phyloP scores from a whole-genome alignment of 2,329 filamentous ascomycete genomes.

The Colletotrichum gigasporum region DNA sequence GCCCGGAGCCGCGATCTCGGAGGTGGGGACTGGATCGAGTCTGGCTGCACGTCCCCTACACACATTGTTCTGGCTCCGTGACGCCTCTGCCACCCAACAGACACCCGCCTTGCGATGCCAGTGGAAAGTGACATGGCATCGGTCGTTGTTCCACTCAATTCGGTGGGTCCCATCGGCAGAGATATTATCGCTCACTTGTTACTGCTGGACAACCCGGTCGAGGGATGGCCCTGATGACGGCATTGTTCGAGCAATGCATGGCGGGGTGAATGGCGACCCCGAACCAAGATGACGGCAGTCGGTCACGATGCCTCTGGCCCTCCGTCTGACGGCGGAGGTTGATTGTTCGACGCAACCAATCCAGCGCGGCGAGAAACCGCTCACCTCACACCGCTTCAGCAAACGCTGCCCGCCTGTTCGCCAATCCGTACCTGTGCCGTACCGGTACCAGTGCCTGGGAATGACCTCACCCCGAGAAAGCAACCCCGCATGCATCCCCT shows the following conservation, averaged over 20 bases:
- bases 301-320: not conserved
- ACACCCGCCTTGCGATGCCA: conserved; percentile 9
- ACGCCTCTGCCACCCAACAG: not conserved
- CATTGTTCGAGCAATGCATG: conserved; percentile 14
- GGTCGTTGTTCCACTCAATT: conserved; percentile 10
- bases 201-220: not conserved
- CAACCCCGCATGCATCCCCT: conserved; percentile 10
- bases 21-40: conserved; percentile 30
- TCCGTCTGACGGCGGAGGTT: not conserved
- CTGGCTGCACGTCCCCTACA: conserved; percentile 13
- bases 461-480: conserved; percentile 15
- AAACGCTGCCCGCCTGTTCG: too few species aligned
- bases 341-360: conserved; percentile 1
- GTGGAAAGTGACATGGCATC: conserved; percentile 12
- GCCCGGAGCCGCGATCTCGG: conserved; percentile 28
- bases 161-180: conserved; percentile 15
- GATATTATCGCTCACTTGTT: conserved; percentile 11
- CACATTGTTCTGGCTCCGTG: not conserved
- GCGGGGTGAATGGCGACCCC: conserved; percentile 18
- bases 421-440: not conserved
- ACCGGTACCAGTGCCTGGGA: not conserved
- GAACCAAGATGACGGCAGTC: conserved; percentile 8
- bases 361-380: conserved; percentile 4
- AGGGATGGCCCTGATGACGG: conserved; percentile 19
- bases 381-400: conserved; percentile 23